These are phyloP conservation scores for Mortierella sp. DNA, from an alignment of 371 early-diverging fungal genomes.

Conservation along the genomic window DNA sequence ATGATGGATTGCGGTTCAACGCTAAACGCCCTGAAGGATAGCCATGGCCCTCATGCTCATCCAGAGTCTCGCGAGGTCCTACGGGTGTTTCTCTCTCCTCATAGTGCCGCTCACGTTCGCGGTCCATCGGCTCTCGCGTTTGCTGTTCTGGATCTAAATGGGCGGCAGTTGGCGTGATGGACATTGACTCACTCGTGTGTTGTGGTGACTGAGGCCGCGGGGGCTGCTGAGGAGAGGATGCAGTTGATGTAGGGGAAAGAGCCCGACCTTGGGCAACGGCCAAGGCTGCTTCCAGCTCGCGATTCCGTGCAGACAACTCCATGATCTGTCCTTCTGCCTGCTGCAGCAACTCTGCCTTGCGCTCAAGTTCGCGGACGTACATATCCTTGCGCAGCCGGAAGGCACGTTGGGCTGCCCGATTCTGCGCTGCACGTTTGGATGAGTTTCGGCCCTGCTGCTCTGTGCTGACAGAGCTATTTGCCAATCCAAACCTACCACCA, in stretches of 20 bases:
- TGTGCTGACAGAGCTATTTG: slow-evolving; percentile 28
- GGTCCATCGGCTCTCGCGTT: slow-evolving; percentile 2
- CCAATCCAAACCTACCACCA: slow-evolving; percentile 2
- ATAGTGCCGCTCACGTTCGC: not conserved
- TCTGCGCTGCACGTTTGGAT: slow-evolving; percentile 77
- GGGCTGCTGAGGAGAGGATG: slow-evolving; percentile 20
- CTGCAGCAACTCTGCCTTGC: slow-evolving; percentile 60
- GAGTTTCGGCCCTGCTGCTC: slow-evolving; percentile 52
- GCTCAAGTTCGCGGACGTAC: slow-evolving; percentile 77
- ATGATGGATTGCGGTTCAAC: slow-evolving; percentile 18
- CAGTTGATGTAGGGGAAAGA: not conserved
- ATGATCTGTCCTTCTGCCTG: slow-evolving; percentile 62
- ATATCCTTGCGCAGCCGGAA: slow-evolving; percentile 81
- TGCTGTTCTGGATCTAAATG: not conserved
- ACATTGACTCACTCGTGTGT: not conserved
- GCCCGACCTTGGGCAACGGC: not conserved
- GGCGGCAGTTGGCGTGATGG: not conserved
- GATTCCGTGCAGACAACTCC: slow-evolving; percentile 56
- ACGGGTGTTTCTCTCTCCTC: slow-evolving; percentile 1
- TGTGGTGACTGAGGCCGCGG: slow-evolving; percentile 31
- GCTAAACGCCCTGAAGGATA: slow-evolving; percentile 4
- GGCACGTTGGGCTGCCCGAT: slow-evolving; percentile 80
- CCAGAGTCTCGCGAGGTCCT: not conserved
- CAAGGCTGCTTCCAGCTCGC: slow-evolving; percentile 34
- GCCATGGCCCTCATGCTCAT: not conserved